Percentiles rank a stretch among this genome's conserved stretches.
These are phyloP conservation scores for Pyrus hybrid DNA, from an alignment of 331 rosid genomes.

Conservation along the genomic window DNA sequence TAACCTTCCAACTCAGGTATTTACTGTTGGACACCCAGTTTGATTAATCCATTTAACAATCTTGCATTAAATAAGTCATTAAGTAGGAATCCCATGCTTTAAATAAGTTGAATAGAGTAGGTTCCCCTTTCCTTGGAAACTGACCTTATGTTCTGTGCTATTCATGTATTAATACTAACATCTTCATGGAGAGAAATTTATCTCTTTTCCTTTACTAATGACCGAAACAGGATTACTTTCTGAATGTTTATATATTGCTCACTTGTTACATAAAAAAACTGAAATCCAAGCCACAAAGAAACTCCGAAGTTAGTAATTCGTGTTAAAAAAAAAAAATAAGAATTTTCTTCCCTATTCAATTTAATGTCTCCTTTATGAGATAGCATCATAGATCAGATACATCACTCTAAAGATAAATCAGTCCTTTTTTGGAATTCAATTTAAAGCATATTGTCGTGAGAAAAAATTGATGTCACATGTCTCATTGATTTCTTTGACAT, in stretches of 20 bases:
- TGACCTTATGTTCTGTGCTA: not conserved
- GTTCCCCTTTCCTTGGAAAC: not conserved
- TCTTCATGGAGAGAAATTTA: not conserved
- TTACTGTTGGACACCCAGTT: not conserved
- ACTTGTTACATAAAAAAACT: not conserved
- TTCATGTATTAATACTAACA: not conserved
- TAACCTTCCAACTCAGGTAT: slow-evolving; percentile 86
- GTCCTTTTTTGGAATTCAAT: not conserved
- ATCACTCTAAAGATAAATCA: not conserved
- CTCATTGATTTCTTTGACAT: not conserved
- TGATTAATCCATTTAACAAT: slow-evolving; percentile 1
- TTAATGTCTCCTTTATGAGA: not conserved
- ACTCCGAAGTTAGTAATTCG: not conserved
- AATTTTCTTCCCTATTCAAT: not conserved
- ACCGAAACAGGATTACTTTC: not conserved
- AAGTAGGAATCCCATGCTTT: no score
- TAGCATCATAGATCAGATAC: not conserved
- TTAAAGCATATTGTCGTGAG: not conserved
- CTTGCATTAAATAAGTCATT: not conserved
- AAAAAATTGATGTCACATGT: not conserved
- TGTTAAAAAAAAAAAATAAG: not conserved
- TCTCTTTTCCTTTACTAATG: not conserved
- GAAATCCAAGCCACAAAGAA: not conserved
- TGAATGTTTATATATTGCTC: not conserved
- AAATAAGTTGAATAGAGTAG: not conserved